phyloP scores from a whole-genome alignment of 192 early-diverging fungal species.

The Hyaloraphidium curvatum region DNA sequence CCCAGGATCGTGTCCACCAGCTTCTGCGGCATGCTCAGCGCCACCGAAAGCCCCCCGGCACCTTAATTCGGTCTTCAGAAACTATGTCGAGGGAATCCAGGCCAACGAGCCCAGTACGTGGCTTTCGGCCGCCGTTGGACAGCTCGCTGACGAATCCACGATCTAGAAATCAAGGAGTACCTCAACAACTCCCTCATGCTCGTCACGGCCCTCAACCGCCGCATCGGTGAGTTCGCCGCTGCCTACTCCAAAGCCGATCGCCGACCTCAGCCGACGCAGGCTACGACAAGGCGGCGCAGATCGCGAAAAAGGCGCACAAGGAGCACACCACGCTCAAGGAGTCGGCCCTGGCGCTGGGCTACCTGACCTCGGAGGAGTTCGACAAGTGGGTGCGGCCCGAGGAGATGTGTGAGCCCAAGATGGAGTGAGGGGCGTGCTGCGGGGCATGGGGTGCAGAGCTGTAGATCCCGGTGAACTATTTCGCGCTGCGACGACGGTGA shows the following conservation, averaged over 20 bases:
- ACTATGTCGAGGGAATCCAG: slow-evolving; percentile 87
- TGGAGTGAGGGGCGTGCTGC: no score
- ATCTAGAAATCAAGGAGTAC: slow-evolving; percentile 63
- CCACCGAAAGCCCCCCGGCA: no score
- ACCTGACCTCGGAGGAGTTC: slow-evolving; percentile 79
- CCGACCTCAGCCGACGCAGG: background rate
- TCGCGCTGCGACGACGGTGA: no score
- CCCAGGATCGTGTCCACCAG: no score
- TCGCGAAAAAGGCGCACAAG: slow-evolving; percentile 96
- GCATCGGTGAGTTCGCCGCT: slow-evolving; percentile 44
- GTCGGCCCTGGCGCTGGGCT: slow-evolving; percentile 66
- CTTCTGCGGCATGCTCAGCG: no score
- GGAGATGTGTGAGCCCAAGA: slow-evolving; percentile 65
- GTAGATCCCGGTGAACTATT: no score
- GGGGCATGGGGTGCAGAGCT: no score
- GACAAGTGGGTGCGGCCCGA: slow-evolving; percentile 89
- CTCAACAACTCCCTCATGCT: slow-evolving; percentile 94
- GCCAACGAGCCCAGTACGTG: slow-evolving; percentile 84
- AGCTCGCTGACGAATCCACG: no score
- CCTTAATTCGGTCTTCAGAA: slow-evolving; percentile 80
- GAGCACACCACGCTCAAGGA: slow-evolving; percentile 73
- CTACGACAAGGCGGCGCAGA: slow-evolving; percentile 51
- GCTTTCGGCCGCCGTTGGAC: no score
- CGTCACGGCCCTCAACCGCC: slow-evolving; percentile 93
- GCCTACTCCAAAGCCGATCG: background rate